Conservation (phyloP, 1,139 yeast species). For the Blastobotrys capitulatus region DNA sequence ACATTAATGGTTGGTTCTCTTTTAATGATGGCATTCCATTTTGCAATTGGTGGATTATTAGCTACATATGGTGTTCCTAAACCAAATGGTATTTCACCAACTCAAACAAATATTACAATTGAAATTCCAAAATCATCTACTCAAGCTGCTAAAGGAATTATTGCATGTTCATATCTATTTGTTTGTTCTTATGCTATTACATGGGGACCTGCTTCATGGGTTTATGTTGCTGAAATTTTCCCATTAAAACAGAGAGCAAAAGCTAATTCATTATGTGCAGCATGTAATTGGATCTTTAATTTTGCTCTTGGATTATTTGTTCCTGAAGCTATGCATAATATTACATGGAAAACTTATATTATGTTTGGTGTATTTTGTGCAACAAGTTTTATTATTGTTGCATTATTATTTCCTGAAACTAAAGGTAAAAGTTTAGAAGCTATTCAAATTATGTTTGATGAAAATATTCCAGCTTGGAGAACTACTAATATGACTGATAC, state of each 20-base stretch:
- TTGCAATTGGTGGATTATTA: slow-evolving; percentile 41
- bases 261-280: slow-evolving; percentile 50
- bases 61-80: slow-evolving; percentile 38
- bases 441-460: slow-evolving; percentile 51
- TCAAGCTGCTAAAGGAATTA: slow-evolving; percentile 43
- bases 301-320: slow-evolving; percentile 49
- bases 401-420: slow-evolving; percentile 63
- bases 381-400: slow-evolving; percentile 51
- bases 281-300: slow-evolving; percentile 59
- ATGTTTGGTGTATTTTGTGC: slow-evolving; percentile 58
- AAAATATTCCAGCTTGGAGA: slow-evolving; percentile 16
- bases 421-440: slow-evolving; percentile 71
- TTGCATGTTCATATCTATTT: slow-evolving; percentile 56
- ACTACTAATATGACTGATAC: slow-evolving; percentile 29
- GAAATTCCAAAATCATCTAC: slow-evolving; percentile 38
- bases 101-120: slow-evolving; percentile 36
- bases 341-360: slow-evolving; percentile 51
- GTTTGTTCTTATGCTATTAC: slow-evolving; percentile 65
- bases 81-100: slow-evolving; percentile 37
- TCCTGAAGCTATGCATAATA: slow-evolving; percentile 50
- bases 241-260: slow-evolving; percentile 53
- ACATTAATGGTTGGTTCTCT: slow-evolving; percentile 36
- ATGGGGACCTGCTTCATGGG: slow-evolving; percentile 61
- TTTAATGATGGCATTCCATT: slow-evolving; percentile 42
- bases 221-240: slow-evolving; percentile 53